Evolutionary conservation across 2,329 filamentous ascomycete species (phyloP).

Genomic region (Fusarium incarnatum): DNA sequence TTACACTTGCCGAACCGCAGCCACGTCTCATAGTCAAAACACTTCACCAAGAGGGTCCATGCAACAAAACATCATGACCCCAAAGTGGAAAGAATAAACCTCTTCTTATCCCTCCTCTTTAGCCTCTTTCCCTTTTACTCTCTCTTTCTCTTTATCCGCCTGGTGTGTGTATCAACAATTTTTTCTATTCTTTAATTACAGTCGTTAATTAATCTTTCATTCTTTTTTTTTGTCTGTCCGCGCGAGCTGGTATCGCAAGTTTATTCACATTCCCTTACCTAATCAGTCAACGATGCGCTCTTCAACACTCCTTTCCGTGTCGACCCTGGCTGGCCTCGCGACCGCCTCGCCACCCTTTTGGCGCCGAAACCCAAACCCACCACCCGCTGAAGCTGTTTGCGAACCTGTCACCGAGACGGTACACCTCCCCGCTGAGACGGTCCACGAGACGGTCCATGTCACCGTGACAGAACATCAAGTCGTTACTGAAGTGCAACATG

Average conservation of each 20-base stretch:
- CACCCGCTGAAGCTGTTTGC: slow-evolving; percentile 18
- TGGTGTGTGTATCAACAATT: slow-evolving; percentile 13
- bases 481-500: slow-evolving; percentile 1
- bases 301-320: slow-evolving; percentile 17
- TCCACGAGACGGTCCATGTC: slow-evolving; percentile 14
- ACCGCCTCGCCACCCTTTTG: slow-evolving; percentile 29
- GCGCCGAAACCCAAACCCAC: slow-evolving; percentile 9
- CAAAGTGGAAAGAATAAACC: slow-evolving; percentile 24
- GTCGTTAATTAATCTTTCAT: slow-evolving; percentile 16
- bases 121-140: slow-evolving; percentile 12
- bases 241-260: slow-evolving; percentile 36
- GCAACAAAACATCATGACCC: slow-evolving; percentile 23
- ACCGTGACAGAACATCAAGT: slow-evolving; percentile 8
- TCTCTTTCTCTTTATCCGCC: slow-evolving; percentile 6
- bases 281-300: slow-evolving; percentile 13
- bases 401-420: slow-evolving; percentile 28
- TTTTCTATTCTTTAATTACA: slow-evolving; percentile 30
- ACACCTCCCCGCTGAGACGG: slow-evolving; percentile 14
- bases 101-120: slow-evolving; percentile 18
- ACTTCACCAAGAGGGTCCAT: background rate
- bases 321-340: slow-evolving; percentile 19
- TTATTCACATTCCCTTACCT: background rate
- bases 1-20: slow-evolving; percentile 21
- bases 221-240: slow-evolving; percentile 3
- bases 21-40: slow-evolving; percentile 23